These are phyloP conservation scores for Talaromyces sp. DNA, from an alignment of 2,329 filamentous ascomycete genomes.

Conservation along the genomic window DNA sequence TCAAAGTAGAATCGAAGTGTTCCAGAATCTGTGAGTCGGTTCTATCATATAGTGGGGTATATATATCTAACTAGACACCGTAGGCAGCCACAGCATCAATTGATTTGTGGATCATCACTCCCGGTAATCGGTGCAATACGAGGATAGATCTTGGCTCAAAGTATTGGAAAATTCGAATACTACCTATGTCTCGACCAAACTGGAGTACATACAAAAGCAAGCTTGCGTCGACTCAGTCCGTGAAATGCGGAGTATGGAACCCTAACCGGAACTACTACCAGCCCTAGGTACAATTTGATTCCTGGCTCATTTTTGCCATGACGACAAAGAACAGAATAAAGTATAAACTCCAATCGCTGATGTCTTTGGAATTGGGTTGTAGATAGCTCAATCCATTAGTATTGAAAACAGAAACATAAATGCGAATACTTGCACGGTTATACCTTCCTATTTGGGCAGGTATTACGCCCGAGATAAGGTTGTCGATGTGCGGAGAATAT, in stretches of 20 bases:
- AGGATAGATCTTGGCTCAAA: background rate
- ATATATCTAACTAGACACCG: no score
- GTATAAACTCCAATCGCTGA: no score
- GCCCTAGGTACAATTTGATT: no score
- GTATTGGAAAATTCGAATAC: background rate
- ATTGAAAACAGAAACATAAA: background rate
- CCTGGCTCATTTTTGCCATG: no score
- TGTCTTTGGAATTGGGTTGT: background rate
- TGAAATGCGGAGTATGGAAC: background rate
- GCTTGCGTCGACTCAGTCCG: background rate
- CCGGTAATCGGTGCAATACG: background rate
- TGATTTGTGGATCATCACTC: no score
- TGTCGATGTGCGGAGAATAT: background rate
- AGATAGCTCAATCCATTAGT: background rate
- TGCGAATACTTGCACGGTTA: background rate
- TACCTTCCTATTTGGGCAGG: slow-evolving; percentile 9
- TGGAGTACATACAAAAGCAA: background rate
- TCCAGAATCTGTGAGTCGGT: background rate
- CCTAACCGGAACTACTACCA: background rate
- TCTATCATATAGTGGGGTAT: background rate
- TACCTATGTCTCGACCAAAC: background rate
- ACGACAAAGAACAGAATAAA: background rate
- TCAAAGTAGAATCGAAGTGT: background rate
- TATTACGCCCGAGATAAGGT: background rate
- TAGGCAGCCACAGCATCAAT: background rate